These are phyloP conservation scores for Litsea cubeba DNA, from an alignment of 164 flowering plant species.

Conservation along the genomic window DNA sequence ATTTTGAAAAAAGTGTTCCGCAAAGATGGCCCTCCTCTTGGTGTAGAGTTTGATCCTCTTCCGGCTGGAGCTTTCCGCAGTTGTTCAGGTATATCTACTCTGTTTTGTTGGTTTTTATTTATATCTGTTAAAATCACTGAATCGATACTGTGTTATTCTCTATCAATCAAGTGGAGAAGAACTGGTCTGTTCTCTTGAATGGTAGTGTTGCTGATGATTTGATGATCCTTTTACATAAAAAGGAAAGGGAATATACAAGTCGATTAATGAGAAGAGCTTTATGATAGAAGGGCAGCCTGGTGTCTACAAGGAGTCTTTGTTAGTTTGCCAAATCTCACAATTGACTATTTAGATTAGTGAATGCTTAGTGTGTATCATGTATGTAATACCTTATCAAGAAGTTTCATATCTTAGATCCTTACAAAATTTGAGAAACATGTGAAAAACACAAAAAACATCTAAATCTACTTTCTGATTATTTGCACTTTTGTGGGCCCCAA, in stretches of 20 bases:
- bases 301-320: no score
- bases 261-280: background rate
- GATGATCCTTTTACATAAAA: background rate
- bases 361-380: no score
- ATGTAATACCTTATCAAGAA: no score
- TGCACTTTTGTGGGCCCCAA: no score
- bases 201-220: background rate
- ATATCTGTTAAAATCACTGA: background rate
- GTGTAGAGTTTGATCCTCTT: slow-evolving; percentile 61
- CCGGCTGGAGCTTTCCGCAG: slow-evolving; percentile 37
- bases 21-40: slow-evolving; percentile 89
- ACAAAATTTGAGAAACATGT: no score
- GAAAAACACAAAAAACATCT: no score
- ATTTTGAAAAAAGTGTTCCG: slow-evolving; percentile 63
- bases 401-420: no score
- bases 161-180: no score
- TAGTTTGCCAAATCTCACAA: no score
- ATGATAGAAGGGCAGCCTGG: no score
- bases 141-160: background rate
- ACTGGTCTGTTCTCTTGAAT: background rate
- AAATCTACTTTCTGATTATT: no score
- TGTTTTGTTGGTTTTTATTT: background rate
- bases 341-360: no score
- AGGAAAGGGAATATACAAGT: background rate
- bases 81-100: slow-evolving; percentile 27